phyloP scores from a whole-genome alignment of 306 rosid species.

The Acacia acuminata region DNA sequence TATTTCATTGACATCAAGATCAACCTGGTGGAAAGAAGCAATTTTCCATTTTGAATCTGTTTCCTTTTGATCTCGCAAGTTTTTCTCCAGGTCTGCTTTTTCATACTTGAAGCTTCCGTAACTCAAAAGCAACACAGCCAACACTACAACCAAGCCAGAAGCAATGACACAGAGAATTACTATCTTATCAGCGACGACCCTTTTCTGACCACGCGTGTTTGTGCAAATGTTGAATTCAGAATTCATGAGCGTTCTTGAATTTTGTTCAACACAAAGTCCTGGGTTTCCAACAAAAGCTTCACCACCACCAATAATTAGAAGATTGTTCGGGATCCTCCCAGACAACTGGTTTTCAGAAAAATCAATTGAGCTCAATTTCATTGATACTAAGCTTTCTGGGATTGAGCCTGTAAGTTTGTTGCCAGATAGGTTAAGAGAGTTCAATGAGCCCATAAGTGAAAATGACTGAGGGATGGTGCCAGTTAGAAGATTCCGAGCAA shows the following conservation, averaged over 20 bases:
- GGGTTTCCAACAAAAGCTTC: constrained; percentile 69
- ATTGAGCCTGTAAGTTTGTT: constrained; percentile 71
- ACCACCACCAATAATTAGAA: constrained; percentile 72
- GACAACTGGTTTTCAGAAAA: constrained; percentile 72
- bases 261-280: constrained; percentile 69
- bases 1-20: constrained; percentile 75
- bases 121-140: constrained; percentile 55
- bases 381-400: constrained; percentile 60
- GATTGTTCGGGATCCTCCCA: constrained; percentile 70
- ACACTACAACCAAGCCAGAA: constrained; percentile 45
- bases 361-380: constrained; percentile 84
- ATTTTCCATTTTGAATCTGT: constrained; percentile 66
- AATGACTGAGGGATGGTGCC: constrained; percentile 67
- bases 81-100: constrained; percentile 30
- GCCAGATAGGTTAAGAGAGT: constrained; percentile 73
- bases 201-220: constrained; percentile 35
- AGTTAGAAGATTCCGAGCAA: constrained; percentile 71
- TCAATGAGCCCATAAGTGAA: constrained; percentile 73
- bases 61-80: constrained; percentile 42
- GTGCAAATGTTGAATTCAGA: constrained; percentile 58
- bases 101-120: constrained; percentile 51
- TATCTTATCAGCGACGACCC: constrained; percentile 43
- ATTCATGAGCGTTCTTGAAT: constrained; percentile 33
- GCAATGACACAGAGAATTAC: constrained; percentile 49
- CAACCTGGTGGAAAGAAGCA: constrained; percentile 73